phyloP scores from a whole-genome alignment of 108 stramenopile genomes.

The Skeletonema costatum region DNA sequence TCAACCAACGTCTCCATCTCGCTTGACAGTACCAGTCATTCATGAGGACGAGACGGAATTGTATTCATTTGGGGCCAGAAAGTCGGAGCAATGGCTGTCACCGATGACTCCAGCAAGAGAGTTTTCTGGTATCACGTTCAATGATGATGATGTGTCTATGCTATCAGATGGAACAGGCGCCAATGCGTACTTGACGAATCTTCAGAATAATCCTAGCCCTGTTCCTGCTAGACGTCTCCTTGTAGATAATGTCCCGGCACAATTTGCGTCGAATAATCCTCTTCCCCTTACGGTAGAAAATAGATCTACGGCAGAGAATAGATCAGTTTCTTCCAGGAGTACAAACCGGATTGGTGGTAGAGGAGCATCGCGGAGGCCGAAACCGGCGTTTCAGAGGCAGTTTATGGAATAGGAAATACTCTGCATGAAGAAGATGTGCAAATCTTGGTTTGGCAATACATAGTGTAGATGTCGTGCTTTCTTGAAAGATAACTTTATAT shows the following conservation, averaged over 20 bases:
- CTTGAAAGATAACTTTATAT: background rate
- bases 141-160: slow-evolving; percentile 39
- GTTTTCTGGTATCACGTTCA: slow-evolving; percentile 4
- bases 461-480: background rate
- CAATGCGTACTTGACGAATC: background rate
- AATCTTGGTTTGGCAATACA: background rate
- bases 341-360: slow-evolving; percentile 6
- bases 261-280: background rate
- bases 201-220: background rate
- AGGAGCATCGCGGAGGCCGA: slow-evolving; percentile 7
- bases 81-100: background rate
- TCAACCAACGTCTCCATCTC: background rate
- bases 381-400: slow-evolving; percentile 50
- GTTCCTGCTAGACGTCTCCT: background rate
- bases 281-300: background rate
- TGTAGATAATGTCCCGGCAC: slow-evolving; percentile 5
- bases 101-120: slow-evolving; percentile 13
- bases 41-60: slow-evolving; percentile 16
- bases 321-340: background rate
- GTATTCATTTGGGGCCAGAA: background rate
- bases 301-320: background rate
- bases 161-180: slow-evolving; percentile 33
- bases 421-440: background rate
- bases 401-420: background rate
- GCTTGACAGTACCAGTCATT: background rate